Evolutionary conservation across 257 asterid species (phyloP), one percentile per base, ranked within the genome.

Genomic region (Fraxinus quadrangulata): DNA sequence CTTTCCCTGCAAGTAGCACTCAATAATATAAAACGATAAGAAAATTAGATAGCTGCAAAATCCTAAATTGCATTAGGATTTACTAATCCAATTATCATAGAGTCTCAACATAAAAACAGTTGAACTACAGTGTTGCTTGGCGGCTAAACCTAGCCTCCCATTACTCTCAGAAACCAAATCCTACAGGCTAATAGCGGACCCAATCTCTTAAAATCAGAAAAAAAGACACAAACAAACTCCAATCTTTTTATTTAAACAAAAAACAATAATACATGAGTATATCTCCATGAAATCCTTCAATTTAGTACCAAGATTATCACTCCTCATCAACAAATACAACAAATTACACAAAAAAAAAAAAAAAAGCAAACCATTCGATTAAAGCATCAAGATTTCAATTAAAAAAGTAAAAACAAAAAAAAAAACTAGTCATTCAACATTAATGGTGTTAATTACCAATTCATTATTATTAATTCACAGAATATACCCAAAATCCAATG

Each of bases 281-380:
- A 36, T 42, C 4, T 42, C 7, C 23, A 17, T 11, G n/a, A 76
- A 68, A 63, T 63, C 69, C 77, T 59, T 26, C 76, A 61, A 21
- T 81, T 70, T 74, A n/a, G 4, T 67, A 75, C 49, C 85, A 83
- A 77, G 76, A 54, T 74, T 79, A 74, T 40, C 85, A 74, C 84
- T 76, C 77, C 78, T 33, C 67, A 42, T 16, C 24, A 77, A 40
- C 78, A 59, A 80, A 56, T 14, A 39, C 71, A 71, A 40, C 80
- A 47, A 4, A 51, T 9, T 34, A 67, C 54, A 37, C 23, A 26
- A 23, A 13, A 19, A 21, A 70, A 76, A 28, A 30, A n/a, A n/a
- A n/a, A n/a, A n/a, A n/a, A n/a, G 14, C 33, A 24, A 63, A 71
- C 4, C 83, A 72, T 80, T 69, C 19, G 4, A 31, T 45, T 17